These are phyloP conservation scores for Cairneyella variabilis DNA, from an alignment of 495 filamentous ascomycete genomes.

Conservation along the genomic window DNA sequence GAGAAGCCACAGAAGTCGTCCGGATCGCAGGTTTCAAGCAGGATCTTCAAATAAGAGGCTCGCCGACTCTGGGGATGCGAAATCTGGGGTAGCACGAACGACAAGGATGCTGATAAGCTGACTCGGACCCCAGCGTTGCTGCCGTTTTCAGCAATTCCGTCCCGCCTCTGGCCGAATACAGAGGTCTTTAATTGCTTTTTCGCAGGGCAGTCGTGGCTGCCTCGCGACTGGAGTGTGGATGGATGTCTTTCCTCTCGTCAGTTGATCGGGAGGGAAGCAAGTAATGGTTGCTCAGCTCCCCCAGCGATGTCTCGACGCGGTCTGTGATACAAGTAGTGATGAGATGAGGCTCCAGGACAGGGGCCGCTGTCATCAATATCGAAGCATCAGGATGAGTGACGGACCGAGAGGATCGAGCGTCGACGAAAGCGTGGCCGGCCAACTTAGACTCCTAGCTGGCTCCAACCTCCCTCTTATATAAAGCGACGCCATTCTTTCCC, in stretches of 20 bases:
- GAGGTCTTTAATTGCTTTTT: too few species aligned
- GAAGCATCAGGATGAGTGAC: too few species aligned
- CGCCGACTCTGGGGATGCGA: background rate
- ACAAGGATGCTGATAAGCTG: conserved; percentile 4
- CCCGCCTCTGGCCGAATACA: background rate
- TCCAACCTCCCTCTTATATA: too few species aligned
- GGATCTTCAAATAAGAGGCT: conserved; percentile 1
- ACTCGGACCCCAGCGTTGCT: background rate
- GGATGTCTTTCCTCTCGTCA: background rate
- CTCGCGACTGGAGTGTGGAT: background rate
- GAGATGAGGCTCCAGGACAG: conserved; percentile 1
- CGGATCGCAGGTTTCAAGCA: background rate
- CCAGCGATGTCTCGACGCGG: too few species aligned
- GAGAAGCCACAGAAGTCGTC: conserved; percentile 6
- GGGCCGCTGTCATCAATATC: background rate
- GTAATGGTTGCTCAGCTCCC: conserved; percentile 9
- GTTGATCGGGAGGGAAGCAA: background rate
- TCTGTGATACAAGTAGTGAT: background rate
- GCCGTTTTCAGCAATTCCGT: background rate
- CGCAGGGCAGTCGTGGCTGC: too few species aligned
- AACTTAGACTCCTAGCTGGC: too few species aligned
- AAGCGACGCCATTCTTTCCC: too few species aligned
- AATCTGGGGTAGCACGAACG: background rate
- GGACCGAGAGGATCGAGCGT: background rate
- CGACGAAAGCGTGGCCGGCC: too few species aligned